Base-by-base conservation (phyloP, 805 yeast genomes). In the Lachancea fermentati region DNA sequence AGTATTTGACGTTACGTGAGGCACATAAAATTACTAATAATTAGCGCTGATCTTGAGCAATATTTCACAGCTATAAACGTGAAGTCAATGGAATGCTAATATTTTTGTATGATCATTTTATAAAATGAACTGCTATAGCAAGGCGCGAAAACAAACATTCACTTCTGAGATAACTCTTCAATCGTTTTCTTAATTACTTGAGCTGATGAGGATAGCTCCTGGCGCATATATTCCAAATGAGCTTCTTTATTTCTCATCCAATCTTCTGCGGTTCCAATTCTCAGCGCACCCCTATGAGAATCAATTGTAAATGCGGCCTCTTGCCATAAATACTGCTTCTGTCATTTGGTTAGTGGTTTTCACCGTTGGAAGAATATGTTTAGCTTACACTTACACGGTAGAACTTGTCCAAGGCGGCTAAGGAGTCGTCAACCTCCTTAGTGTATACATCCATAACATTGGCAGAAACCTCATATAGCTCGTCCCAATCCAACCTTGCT, bases 301-400 rank as follows among this genome's bases (percentile, higher is more conserved):
- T 61, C 66, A 28, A 51, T 49, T 2, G 52, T 39, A 31, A 57
- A 61, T 2, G 60, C 63, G 8, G 63, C 47, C 31, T 61, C 66
- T 42, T 60, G 62, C 66, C 66, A 61, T 15, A 55, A 30, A 36
- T 54, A 52, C 34, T 55, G 52, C 32, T 52, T 48, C 49, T 54
- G 36, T 31, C 16, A 28, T 8, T 17, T 3, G 28, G 12, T 17
- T 12, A 9, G 8, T 9, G 13, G 12, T 44, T 43, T 43, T 45
- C 44, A 41, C 35, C 3, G 4, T 7, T 9, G n/a, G 13, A 15
- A 30, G n/a, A 13, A 30, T 13, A 15, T 13, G 13, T 8, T 12
- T 30, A 30, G 32, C n/a, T 9, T 18, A 19, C 4, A 25, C 41
- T 26, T 49, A 50, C 54, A 36, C 48, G 52, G 30, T 55, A 50